Evolutionary conservation across 345 rosid species (phyloP), one percentile per base, ranked within the genome.

Genomic region (Gynandropsis gynandra): DNA sequence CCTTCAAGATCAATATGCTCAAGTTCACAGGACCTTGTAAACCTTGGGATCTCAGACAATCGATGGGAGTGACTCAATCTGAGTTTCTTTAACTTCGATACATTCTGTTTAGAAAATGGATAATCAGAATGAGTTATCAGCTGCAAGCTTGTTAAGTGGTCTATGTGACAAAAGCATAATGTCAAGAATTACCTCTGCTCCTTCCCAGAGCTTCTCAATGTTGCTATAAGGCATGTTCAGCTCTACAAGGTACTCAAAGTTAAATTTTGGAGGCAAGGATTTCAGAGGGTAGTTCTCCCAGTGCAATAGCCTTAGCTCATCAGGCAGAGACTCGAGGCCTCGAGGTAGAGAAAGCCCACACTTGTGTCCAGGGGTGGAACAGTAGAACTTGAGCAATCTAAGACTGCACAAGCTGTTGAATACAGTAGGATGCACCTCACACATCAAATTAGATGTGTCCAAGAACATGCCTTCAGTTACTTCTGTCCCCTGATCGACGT

Each of bases 201-300:
- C 65, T 29, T 38, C 33, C 77, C 73, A 64, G 13, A 68, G 16
- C 47, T 16, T 53, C 42, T 56, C 11, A 44, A 72, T 24, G 9
- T 16, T 12, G 10, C 77, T 61, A 19, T 15, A 18, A 13, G 43
- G 46, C 56, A 68, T 34, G 58, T 39, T 1, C 45, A 69, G 1
- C 45, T 40, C 66, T 19, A 66, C 64, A 16, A 73, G 72, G 4
- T 55, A 65, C 20, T 54, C 50, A 0, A 42, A 36, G 53, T 8
- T 15, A 36, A 69, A 66, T 0, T 39, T 24, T 0, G 34, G 11
- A 43, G 70, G 69, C 44, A 69, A 65, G 1, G 4, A 6, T 42
- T 18, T 5, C 1, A 55, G 18, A 45, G 66, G 64, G 18, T 32
- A 73, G 16, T 47, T 8, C 13, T 16, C 17, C 66, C 71, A 73